A percentile compares a stretch with the other conserved stretches of the same genome.
phyloP scores from a whole-genome alignment of 164 flowering plant genomes.

The Paratinospora sagittata region DNA sequence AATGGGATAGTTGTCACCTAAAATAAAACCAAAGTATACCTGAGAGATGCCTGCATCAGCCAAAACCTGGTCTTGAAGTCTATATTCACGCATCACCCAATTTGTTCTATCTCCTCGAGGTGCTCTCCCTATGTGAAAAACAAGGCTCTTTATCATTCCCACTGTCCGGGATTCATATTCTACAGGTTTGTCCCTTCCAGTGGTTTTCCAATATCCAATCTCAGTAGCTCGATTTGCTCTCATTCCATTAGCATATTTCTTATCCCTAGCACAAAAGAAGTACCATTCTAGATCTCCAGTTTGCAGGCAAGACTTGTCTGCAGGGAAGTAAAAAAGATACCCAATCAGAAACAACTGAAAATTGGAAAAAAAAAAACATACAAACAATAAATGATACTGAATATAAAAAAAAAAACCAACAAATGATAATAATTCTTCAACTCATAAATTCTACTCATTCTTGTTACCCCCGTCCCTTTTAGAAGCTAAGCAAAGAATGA shows the following conservation, averaged over 20 bases:
- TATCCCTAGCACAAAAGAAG: constrained; percentile 72
- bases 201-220: constrained; percentile 77
- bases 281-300: constrained; percentile 73
- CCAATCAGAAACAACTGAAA: not conserved
- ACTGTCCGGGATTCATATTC: constrained; percentile 27
- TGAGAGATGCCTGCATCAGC: constrained; percentile 38
- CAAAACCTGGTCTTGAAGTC: constrained; percentile 50
- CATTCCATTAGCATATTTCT: constrained; percentile 56
- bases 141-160: constrained; percentile 69
- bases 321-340: constrained; percentile 1
- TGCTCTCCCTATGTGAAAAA: constrained; percentile 63
- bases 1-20: not conserved
- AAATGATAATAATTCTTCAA: not conserved
- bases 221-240: constrained; percentile 67
- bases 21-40: constrained; percentile 32
- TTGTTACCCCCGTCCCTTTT: not conserved
- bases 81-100: constrained; percentile 93
- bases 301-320: constrained; percentile 47
- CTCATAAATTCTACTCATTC: not conserved
- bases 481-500: not conserved
- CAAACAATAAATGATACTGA: too few species aligned
- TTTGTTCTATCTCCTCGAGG: constrained; percentile 65
- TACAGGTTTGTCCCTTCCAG: constrained; percentile 73
- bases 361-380: not conserved
- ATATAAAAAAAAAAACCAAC: not conserved